phyloP scores from a whole-genome alignment of 1,284 basidiomycete genomes.

The Microstroma glucosiphilum region DNA sequence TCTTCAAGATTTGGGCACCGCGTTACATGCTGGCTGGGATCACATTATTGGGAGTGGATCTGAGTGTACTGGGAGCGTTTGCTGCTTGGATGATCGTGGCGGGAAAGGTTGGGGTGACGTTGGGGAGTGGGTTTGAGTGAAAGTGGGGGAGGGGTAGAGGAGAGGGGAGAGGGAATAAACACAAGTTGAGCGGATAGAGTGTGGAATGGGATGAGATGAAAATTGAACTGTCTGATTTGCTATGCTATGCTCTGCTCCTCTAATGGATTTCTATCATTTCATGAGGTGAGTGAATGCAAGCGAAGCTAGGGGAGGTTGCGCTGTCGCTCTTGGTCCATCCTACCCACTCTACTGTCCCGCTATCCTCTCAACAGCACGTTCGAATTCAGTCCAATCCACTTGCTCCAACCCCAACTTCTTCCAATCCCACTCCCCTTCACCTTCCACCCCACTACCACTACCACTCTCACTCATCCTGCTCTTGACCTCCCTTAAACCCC shows the following conservation, averaged over 20 bases:
- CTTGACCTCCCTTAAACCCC: background rate
- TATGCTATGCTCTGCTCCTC: no score
- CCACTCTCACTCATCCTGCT: conserved; percentile 3
- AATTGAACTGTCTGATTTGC: no score
- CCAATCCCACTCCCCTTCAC: conserved; percentile 7
- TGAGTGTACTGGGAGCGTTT: conserved; percentile 18
- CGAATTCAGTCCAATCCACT: conserved; percentile 8
- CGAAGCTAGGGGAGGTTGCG: background rate
- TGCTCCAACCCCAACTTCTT: conserved; percentile 13
- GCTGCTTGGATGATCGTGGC: conserved; percentile 47
- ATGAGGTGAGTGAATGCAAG: background rate
- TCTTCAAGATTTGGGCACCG: conserved; percentile 98
- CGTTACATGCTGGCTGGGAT: conserved; percentile 73
- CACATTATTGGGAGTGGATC: conserved; percentile 54
- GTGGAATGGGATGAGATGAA: no score
- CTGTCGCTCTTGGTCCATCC: background rate
- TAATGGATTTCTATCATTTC: background rate
- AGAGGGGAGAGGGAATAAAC: background rate
- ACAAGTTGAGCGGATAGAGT: no score
- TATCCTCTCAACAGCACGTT: background rate
- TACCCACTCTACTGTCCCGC: background rate
- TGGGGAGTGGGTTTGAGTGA: conserved; percentile 7
- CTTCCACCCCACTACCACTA: background rate
- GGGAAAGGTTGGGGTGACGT: conserved; percentile 30
- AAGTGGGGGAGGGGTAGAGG: background rate